These are phyloP conservation scores for Saccharomyces mikatae DNA, from an alignment of 805 yeast species.

Conservation along the genomic window DNA sequence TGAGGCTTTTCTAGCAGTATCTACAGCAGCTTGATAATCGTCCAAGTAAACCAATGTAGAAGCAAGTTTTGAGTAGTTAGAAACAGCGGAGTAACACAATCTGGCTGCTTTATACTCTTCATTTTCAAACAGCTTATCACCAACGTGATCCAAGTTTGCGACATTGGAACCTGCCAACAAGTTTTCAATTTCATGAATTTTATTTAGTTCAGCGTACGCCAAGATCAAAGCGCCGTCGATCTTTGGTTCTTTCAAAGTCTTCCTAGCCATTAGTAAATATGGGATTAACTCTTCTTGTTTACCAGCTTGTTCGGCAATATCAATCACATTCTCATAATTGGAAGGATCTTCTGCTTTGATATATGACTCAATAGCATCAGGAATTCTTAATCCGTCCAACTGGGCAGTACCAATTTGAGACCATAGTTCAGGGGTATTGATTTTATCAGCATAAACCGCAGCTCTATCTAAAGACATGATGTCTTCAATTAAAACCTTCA, in stretches of 20 bases:
- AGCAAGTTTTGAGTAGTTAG: slow-evolving; percentile 93
- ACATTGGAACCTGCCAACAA: slow-evolving; percentile 82
- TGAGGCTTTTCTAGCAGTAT: slow-evolving; percentile 96
- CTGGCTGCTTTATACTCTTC: slow-evolving; percentile 90
- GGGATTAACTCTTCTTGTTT: slow-evolving; percentile 88
- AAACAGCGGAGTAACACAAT: slow-evolving; percentile 71
- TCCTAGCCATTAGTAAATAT: slow-evolving; percentile 85
- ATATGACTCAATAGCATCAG: slow-evolving; percentile 87
- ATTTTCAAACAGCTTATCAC: slow-evolving; percentile 78
- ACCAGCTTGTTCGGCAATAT: slow-evolving; percentile 91
- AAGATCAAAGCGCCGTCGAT: slow-evolving; percentile 89
- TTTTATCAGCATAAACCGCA: slow-evolving; percentile 82
- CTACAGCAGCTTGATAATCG: slow-evolving; percentile 95
- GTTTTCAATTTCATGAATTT: slow-evolving; percentile 71
- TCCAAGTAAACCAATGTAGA: slow-evolving; percentile 88
- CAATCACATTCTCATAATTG: slow-evolving; percentile 85
- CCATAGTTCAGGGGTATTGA: slow-evolving; percentile 84
- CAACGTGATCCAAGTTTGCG: slow-evolving; percentile 85
- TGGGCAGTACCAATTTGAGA: slow-evolving; percentile 93
- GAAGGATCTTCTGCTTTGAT: slow-evolving; percentile 87
- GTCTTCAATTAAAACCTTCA: slow-evolving; percentile 86
- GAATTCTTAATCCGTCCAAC: slow-evolving; percentile 82
- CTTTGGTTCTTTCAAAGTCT: slow-evolving; percentile 79
- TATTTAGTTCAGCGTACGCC: slow-evolving; percentile 73
- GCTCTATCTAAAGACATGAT: slow-evolving; percentile 93